Conservation (phyloP, 495 filamentous ascomycete genomes). For the Mytilinidion resinicola region DNA sequence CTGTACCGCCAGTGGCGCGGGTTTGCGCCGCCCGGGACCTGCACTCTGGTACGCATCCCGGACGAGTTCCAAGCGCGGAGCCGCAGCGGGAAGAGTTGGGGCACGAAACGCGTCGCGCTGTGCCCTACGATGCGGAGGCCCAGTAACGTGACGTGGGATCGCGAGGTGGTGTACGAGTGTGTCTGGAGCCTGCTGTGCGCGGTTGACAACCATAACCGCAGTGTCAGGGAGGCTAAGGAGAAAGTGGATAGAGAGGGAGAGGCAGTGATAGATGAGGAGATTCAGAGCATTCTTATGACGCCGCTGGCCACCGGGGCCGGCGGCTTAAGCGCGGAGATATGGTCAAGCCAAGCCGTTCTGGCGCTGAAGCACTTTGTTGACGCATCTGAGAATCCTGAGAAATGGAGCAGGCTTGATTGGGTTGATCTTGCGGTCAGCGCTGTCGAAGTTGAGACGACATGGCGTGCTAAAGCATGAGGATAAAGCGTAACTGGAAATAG, state of each 20-base stretch:
- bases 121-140: conserved; percentile 50
- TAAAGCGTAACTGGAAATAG: too few relatives aligned
- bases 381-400: conserved; percentile 6
- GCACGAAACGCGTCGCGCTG: conserved; percentile 42
- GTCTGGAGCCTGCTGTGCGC: conserved; percentile 46
- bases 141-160: conserved; percentile 40
- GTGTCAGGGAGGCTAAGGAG: neutral
- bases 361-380: conserved; percentile 42
- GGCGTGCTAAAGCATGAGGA: too few relatives aligned
- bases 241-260: neutral
- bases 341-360: conserved; percentile 46
- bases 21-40: conserved; percentile 45
- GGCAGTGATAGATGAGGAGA: conserved; percentile 22
- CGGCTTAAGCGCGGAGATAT: conserved; percentile 39
- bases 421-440: too few relatives aligned
- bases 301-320: conserved; percentile 46
- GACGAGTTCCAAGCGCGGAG: conserved; percentile 15
- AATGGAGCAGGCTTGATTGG: neutral
- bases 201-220: conserved; percentile 42
- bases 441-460: too few relatives aligned
- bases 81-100: conserved; percentile 31
- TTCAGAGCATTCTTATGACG: conserved; percentile 43
- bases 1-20: conserved; percentile 46
- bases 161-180: conserved; percentile 50
- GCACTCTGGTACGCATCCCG: conserved; percentile 42